A percentile compares a stretch with the other conserved stretches of the same genome.
These are phyloP conservation scores for Curvularia sp. DNA, from an alignment of 2,329 filamentous ascomycete genomes.

Conservation along the genomic window DNA sequence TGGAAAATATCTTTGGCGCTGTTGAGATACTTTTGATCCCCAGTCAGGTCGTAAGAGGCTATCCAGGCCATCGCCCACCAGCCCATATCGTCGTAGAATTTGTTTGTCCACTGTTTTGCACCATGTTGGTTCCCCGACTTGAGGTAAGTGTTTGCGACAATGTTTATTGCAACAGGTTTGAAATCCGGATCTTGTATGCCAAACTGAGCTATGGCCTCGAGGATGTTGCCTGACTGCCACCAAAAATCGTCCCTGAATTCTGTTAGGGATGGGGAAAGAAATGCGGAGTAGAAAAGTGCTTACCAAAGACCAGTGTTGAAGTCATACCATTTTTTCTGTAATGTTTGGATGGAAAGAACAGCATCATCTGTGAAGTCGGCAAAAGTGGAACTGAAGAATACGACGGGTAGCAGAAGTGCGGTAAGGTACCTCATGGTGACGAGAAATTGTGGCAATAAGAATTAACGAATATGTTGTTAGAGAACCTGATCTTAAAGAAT, in stretches of 20 bases:
- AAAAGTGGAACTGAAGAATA: conserved; percentile 19
- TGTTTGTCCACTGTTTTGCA: conserved; percentile 56
- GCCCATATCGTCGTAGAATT: conserved; percentile 67
- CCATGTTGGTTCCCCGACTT: conserved; percentile 40
- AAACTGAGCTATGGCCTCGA: conserved; percentile 46
- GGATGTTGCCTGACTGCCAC: conserved; percentile 50
- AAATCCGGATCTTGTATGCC: conserved; percentile 39
- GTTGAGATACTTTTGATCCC: conserved; percentile 61
- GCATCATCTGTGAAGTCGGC: conserved; percentile 42
- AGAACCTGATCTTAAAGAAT: background rate
- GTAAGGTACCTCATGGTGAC: conserved; percentile 33
- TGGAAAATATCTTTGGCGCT: conserved; percentile 63
- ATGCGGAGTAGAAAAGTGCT: conserved; percentile 2
- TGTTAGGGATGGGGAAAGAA: conserved; percentile 4
- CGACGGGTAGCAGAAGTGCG: conserved; percentile 23
- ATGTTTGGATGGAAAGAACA: conserved; percentile 35
- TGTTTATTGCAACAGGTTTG: conserved; percentile 38
- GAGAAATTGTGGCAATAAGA: background rate
- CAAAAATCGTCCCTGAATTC: conserved; percentile 35
- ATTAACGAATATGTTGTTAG: background rate
- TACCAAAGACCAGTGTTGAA: conserved; percentile 46
- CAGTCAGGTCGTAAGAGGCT: conserved; percentile 63
- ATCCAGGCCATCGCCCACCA: conserved; percentile 70
- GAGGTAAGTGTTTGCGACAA: conserved; percentile 45
- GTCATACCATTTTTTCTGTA: conserved; percentile 47